Conservation (phyloP, 352 stramenopile species). For the Globisporangium okanoganense region DNA sequence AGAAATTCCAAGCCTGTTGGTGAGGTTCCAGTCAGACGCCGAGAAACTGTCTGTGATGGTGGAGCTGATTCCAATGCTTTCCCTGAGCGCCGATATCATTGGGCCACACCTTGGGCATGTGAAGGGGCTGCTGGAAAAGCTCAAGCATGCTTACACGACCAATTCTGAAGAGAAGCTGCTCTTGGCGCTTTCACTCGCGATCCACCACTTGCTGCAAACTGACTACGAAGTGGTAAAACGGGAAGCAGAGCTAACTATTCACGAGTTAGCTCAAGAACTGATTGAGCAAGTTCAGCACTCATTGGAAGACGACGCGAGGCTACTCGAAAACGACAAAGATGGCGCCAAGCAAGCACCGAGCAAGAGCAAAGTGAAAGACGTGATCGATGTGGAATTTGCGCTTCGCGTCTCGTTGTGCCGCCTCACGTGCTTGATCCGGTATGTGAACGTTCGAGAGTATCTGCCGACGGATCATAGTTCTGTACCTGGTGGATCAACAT, state of each 20-base stretch:
- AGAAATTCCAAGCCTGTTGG: constrained; percentile 72
- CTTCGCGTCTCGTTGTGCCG: constrained; percentile 56
- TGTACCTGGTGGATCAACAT: not conserved
- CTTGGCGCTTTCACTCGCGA: constrained; percentile 55
- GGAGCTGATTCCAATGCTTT: constrained; percentile 71
- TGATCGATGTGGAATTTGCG: constrained; percentile 66
- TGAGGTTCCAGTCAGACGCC: constrained; percentile 71
- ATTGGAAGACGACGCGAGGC: constrained; percentile 48
- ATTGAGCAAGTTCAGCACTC: constrained; percentile 55
- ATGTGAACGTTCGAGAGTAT: constrained; percentile 65
- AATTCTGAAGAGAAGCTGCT: constrained; percentile 72
- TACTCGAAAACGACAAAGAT: constrained; percentile 20
- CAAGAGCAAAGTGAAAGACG: constrained; percentile 38
- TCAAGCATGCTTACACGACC: constrained; percentile 66
- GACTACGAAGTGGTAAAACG: constrained; percentile 77
- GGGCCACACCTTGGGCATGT: constrained; percentile 66
- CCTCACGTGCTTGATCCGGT: constrained; percentile 56
- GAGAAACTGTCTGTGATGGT: constrained; percentile 77
- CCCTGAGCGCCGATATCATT: constrained; percentile 54
- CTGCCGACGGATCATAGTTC: constrained; percentile 21
- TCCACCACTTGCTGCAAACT: constrained; percentile 66
- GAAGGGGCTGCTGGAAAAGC: constrained; percentile 66
- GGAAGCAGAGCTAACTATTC: constrained; percentile 70
- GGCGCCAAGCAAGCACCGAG: constrained; percentile 11
- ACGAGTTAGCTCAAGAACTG: constrained; percentile 64